phyloP scores from a whole-genome alignment of 2,329 filamentous ascomycete genomes.

The Diaporthe vaccinii region DNA sequence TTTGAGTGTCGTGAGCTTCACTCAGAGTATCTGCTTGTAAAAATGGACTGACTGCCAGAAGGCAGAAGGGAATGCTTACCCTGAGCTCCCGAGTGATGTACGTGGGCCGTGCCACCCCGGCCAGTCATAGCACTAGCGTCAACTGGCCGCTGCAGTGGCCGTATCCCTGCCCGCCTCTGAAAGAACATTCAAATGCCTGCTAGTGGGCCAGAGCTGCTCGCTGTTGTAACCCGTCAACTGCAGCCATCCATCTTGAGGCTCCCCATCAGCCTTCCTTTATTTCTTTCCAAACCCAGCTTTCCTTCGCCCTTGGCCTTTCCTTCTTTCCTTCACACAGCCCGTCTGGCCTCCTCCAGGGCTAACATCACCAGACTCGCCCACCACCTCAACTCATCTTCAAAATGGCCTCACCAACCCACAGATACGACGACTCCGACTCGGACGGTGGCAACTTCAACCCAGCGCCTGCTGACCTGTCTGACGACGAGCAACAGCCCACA shows the following conservation, averaged over 20 bases:
- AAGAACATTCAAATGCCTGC: constrained; percentile 40
- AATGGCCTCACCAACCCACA: constrained; percentile 57
- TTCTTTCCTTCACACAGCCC: neutral
- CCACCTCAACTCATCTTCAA: constrained; percentile 43
- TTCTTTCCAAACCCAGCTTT: constrained; percentile 10
- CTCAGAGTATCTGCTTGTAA: neutral
- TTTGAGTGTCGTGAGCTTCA: neutral
- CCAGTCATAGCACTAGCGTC: constrained; percentile 17
- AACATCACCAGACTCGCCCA: neutral
- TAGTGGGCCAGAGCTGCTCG: constrained; percentile 30
- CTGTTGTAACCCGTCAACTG: constrained; percentile 33
- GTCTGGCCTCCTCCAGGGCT: neutral
- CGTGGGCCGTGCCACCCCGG: constrained; percentile 12
- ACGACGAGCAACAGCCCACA: constrained; percentile 66
- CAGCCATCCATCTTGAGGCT: constrained; percentile 21
- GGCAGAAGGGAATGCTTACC: neutral
- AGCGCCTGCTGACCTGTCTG: constrained; percentile 78
- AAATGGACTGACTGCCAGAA: neutral
- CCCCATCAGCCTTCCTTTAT: constrained; percentile 36
- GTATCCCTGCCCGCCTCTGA: constrained; percentile 38
- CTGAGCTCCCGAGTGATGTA: neutral
- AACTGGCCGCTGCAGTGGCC: neutral
- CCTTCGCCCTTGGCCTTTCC: constrained; percentile 3
- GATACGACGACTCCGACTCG: constrained; percentile 76
- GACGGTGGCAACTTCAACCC: constrained; percentile 95